Percentiles rank a stretch among this genome's conserved stretches.
phyloP scores from a whole-genome alignment of 192 early-diverging fungal genomes.

The Linnemannia elongata region DNA sequence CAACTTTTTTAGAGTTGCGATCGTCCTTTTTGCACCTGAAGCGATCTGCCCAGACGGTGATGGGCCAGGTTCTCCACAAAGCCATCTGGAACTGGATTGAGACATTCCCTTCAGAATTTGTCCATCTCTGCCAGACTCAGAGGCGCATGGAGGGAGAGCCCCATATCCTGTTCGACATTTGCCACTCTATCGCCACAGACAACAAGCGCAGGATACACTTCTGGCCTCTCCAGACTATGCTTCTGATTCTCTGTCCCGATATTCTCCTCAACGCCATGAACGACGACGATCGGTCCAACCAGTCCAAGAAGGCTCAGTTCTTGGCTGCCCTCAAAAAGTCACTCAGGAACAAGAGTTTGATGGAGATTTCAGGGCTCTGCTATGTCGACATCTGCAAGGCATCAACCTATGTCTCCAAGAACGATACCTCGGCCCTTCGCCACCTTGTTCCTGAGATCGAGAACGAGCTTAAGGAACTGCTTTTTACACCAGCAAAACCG shows the following conservation, averaged over 20 bases:
- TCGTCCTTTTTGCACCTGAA: constrained; percentile 71
- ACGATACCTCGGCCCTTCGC: constrained; percentile 72
- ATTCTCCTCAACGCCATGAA: constrained; percentile 71
- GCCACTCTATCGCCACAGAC: constrained; percentile 70
- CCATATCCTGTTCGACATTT: constrained; percentile 83
- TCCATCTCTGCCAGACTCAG: constrained; percentile 76
- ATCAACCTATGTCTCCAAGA: constrained; percentile 73
- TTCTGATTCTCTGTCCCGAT: constrained; percentile 91
- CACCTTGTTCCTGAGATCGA: constrained; percentile 81
- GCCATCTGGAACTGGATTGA: constrained; percentile 96
- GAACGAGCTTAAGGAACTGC: constrained; percentile 78
- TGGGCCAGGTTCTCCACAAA: constrained; percentile 81
- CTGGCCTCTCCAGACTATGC: constrained; percentile 91
- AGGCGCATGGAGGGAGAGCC: constrained; percentile 75
- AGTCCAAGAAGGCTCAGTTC: constrained; percentile 62
- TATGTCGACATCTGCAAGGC: constrained; percentile 84
- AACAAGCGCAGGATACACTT: constrained; percentile 77
- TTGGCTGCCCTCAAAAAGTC: constrained; percentile 68
- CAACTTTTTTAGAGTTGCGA: constrained; percentile 58
- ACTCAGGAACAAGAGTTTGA: constrained; percentile 63
- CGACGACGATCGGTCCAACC: constrained; percentile 45
- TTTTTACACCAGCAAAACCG: constrained; percentile 72
- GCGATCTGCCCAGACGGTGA: constrained; percentile 77
- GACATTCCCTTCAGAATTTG: constrained; percentile 86
- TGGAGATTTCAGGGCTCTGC: constrained; percentile 78